These are phyloP conservation scores for Kwoniella sp. DNA, from an alignment of 768 basidiomycete genomes.

Conservation along the genomic window DNA sequence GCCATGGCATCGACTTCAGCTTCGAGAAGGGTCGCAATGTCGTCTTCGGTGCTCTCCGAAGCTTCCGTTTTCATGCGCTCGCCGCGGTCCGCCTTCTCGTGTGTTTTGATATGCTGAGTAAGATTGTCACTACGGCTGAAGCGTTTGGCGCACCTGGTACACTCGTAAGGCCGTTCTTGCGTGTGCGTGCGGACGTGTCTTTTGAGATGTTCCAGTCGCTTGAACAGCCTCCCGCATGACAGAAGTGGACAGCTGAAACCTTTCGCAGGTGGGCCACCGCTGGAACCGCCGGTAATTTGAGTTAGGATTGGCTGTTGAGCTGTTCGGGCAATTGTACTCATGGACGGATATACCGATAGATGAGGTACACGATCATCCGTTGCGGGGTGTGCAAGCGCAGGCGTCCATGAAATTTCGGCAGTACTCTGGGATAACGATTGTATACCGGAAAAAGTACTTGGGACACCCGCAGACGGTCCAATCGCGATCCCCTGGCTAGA, in stretches of 20 bases:
- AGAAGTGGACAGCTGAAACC: conserved; percentile 61
- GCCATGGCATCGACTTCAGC: conserved; percentile 48
- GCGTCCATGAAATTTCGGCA: conserved; percentile 1
- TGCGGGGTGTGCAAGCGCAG: neutral
- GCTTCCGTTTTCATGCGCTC: conserved; percentile 43
- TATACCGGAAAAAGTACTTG: neutral
- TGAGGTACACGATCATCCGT: neutral
- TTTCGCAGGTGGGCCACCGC: conserved; percentile 14
- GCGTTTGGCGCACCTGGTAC: conserved; percentile 72
- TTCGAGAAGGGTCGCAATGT: conserved; percentile 37
- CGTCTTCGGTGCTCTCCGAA: conserved; percentile 41
- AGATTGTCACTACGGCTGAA: conserved; percentile 90
- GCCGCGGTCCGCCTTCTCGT: conserved; percentile 60
- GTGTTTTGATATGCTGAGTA: conserved; percentile 81
- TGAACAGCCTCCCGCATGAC: conserved; percentile 76
- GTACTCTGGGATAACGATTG: neutral
- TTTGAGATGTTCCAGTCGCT: conserved; percentile 86
- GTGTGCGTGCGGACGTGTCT: conserved; percentile 86
- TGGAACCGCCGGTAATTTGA: neutral
- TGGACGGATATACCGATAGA: neutral
- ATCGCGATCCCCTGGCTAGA: too few species aligned
- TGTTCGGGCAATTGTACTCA: neutral
- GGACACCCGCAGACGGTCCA: neutral
- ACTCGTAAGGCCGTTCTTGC: conserved; percentile 80
- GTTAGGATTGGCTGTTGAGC: neutral